Base-by-base conservation (phyloP, 306 rosid genomes). In the Pyrus pyrifolia region DNA sequence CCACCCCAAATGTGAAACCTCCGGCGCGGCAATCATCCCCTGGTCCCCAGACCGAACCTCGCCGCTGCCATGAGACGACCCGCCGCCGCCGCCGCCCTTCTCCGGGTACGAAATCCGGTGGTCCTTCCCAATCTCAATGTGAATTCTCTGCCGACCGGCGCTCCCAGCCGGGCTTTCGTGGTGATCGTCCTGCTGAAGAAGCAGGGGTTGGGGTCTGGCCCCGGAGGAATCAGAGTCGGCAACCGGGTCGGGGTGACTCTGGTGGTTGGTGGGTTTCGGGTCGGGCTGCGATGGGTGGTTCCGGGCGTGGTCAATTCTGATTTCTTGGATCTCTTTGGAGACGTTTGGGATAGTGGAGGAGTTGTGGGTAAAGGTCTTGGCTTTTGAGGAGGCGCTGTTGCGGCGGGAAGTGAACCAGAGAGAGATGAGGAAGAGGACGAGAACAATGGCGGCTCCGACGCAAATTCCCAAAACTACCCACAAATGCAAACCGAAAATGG, bases 1-100 rank as follows among this genome's bases (percentile, higher is more conserved):
- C 90, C 90, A 88, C 11, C 92, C 92, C 85, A 88, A 84, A 81
- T 88, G 92, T 57, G 90, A 86, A 40, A 86, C 88, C 83, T 86
- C 88, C 68, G 91, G 91, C 78, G 9, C 88, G 17, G 81, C 63
- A 11, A 72, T 69, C 61, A 21, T 40, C 12, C 82, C 83, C 79
- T 79, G 91, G 45, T 88, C 91, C 25, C 87, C 87, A 29, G 89
- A 73, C 64, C 87, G 83, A 59, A 73, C 75, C 72, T 88, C 91
- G 6, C 87, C 87, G 15, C 87, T 85, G 8, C 88, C 87, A 42
- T 87, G 84, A 22, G 86, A 76, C 15, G 86, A 83, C 75, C 89
- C 87, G 4, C 85, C 86, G 21, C 89, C 87, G 7, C 86, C n/a
- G n/a, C n/a, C 86, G 21, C 61, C 86, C 49, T 70, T 79, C 76